Evolutionary conservation across 192 early-diverging fungal genomes (phyloP).

Genomic region (Dispira parvispora): DNA sequence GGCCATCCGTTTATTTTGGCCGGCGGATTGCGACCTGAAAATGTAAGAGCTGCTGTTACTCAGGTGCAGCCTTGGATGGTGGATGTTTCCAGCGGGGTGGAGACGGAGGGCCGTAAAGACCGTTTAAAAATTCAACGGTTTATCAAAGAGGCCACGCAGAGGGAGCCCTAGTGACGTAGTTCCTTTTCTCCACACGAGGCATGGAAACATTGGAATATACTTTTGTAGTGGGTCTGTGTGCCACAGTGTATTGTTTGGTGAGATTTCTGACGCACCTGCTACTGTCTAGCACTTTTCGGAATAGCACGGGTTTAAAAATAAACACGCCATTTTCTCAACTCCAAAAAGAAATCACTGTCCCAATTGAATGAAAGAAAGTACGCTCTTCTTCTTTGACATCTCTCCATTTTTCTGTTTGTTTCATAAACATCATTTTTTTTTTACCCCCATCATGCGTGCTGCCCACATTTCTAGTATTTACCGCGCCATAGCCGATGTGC

Average conservation of each 20-base stretch:
- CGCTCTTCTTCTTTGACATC: no score
- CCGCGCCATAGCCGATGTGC: conserved; percentile 25
- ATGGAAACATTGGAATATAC: no score
- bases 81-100: conserved; percentile 89
- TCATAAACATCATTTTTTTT: neutral
- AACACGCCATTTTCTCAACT: no score
- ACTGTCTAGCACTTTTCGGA: no score
- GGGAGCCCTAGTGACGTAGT: no score
- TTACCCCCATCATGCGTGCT: neutral
- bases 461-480: conserved; percentile 15
- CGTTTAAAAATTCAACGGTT: conserved; percentile 53
- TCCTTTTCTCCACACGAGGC: no score
- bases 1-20: conserved; percentile 71
- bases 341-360: no score
- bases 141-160: conserved; percentile 43
- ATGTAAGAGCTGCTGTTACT: conserved; percentile 56
- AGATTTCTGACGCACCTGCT: no score
- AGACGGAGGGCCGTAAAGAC: conserved; percentile 70
- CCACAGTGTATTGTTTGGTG: no score
- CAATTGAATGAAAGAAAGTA: no score
- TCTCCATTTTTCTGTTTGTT: conserved; percentile 7
- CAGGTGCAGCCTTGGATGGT: conserved; percentile 64
- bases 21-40: conserved; percentile 73
- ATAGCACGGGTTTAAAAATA: no score
- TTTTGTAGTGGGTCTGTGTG: no score